Percentiles rank a stretch among this genome's conserved stretches.
Evolutionary conservation across 257 asterid species (phyloP).

Genomic region (Solanum paucissectum): DNA sequence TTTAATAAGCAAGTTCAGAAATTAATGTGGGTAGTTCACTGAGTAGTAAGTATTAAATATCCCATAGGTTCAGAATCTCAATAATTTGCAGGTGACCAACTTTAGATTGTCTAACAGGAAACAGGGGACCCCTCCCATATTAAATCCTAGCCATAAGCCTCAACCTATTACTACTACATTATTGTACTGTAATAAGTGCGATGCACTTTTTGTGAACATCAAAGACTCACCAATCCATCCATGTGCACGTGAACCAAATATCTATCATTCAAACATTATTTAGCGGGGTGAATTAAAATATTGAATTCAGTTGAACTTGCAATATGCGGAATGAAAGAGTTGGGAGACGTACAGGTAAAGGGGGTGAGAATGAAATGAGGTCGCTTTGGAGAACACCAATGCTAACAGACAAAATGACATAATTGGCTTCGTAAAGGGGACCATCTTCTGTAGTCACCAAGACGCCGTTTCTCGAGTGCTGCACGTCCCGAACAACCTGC

Average conservation of each 20-base stretch:
- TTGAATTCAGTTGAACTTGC: not conserved
- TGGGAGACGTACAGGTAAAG: slow-evolving; percentile 52
- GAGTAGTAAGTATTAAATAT: slow-evolving; percentile 14
- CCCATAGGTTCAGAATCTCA: slow-evolving; percentile 2
- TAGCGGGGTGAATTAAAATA: not conserved
- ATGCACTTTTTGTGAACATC: not conserved
- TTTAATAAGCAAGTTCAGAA: not conserved
- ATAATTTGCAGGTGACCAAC: slow-evolving; percentile 23
- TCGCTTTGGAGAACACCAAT: slow-evolving; percentile 88
- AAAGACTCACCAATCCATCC: not conserved
- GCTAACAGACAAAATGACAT: slow-evolving; percentile 73
- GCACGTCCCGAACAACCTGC: slow-evolving; percentile 86
- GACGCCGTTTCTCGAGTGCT: slow-evolving; percentile 82
- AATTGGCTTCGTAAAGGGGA: slow-evolving; percentile 71
- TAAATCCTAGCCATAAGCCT: slow-evolving; percentile 3
- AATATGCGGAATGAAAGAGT: not conserved
- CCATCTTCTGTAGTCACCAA: slow-evolving; percentile 76
- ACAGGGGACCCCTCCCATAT: slow-evolving; percentile 23
- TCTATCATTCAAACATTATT: not conserved
- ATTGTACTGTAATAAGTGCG: not conserved
- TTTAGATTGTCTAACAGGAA: slow-evolving; percentile 22
- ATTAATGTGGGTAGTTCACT: slow-evolving; percentile 26
- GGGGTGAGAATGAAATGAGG: slow-evolving; percentile 66
- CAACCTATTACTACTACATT: not conserved
- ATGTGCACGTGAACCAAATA: not conserved